These are phyloP conservation scores for Fusarium sp. DNA, from an alignment of 2,329 filamentous ascomycete species.

Conservation along the genomic window DNA sequence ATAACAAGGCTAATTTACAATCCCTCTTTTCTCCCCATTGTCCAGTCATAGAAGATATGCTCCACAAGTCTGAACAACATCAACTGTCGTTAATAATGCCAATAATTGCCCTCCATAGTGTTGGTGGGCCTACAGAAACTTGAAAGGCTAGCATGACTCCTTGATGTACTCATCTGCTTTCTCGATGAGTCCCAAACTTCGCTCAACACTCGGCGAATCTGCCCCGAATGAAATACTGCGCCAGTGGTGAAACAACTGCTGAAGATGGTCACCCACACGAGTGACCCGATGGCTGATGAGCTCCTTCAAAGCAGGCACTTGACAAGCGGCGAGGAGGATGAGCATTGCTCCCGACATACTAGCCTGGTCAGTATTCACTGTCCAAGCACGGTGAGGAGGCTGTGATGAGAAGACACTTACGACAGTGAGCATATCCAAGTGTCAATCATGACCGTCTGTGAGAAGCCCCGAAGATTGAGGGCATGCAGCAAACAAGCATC, in stretches of 20 bases:
- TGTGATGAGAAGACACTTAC: conserved; percentile 45
- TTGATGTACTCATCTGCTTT: conserved; percentile 55
- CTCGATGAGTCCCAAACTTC: conserved; percentile 56
- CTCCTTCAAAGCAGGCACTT: conserved; percentile 49
- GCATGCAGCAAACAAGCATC: conserved; percentile 59
- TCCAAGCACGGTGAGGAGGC: rapidly evolving
- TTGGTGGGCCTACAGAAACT: rapidly evolving
- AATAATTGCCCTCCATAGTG: neutral
- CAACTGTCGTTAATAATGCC: neutral
- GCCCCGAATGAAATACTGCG: conserved; percentile 50
- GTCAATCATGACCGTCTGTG: conserved; percentile 61
- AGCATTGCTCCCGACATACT: conserved; percentile 61
- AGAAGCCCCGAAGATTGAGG: conserved; percentile 56
- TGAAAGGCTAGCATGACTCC: conserved; percentile 32
- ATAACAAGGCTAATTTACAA: neutral
- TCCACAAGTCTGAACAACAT: neutral
- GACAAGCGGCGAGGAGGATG: conserved; percentile 55
- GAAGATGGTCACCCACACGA: conserved; percentile 53
- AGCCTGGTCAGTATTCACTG: neutral
- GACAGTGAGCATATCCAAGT: conserved; percentile 64
- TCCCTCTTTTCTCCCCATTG: neutral
- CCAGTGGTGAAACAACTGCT: conserved; percentile 53
- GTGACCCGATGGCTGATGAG: conserved; percentile 52
- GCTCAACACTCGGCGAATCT: conserved; percentile 56
- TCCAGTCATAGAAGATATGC: too few species aligned